Evolutionary conservation across 331 rosid genomes (phyloP).

Genomic region (Malus hybrid): DNA sequence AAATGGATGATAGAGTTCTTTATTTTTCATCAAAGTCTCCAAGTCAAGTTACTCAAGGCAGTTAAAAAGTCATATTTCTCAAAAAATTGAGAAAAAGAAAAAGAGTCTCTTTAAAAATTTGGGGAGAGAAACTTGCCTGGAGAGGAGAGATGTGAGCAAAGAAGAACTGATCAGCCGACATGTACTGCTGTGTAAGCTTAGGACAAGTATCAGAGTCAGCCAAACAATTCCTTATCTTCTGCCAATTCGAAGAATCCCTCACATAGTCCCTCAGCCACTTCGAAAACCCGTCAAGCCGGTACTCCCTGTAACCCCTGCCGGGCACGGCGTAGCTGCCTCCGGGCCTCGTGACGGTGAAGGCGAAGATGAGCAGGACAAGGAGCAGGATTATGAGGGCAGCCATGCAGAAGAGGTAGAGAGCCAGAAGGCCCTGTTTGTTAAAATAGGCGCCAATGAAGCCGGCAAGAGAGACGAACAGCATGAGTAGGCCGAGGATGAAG

Average conservation of each 20-base stretch:
- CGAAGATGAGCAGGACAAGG: slow-evolving; percentile 55
- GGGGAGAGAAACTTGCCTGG: slow-evolving; percentile 36
- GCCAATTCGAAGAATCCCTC: slow-evolving; percentile 47
- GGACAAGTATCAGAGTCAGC: slow-evolving; percentile 58
- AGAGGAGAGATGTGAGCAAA: slow-evolving; percentile 66
- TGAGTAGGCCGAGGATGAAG: slow-evolving; percentile 48
- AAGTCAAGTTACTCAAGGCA: not conserved
- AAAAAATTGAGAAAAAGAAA: not conserved
- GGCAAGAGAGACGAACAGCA: slow-evolving; percentile 53
- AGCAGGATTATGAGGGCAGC: slow-evolving; percentile 58
- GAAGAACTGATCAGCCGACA: slow-evolving; percentile 59
- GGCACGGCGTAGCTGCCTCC: slow-evolving; percentile 53
- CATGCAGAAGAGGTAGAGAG: slow-evolving; percentile 75
- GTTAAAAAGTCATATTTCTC: not conserved
- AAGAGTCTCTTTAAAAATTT: not conserved
- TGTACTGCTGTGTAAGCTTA: slow-evolving; percentile 37
- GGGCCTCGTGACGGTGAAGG: slow-evolving; percentile 55
- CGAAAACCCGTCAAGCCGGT: slow-evolving; percentile 48
- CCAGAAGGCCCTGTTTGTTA: slow-evolving; percentile 66
- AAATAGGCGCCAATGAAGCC: slow-evolving; percentile 85
- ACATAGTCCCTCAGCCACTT: slow-evolving; percentile 60
- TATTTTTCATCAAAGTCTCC: not conserved
- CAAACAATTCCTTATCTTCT: slow-evolving; percentile 58
- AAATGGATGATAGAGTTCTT: not conserved
- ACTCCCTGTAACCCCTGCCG: slow-evolving; percentile 49